Percentiles rank a stretch among this genome's conserved stretches.
Evolutionary conservation across 148 eudicot species (phyloP).

Genomic region (Pouteria glomerata): DNA sequence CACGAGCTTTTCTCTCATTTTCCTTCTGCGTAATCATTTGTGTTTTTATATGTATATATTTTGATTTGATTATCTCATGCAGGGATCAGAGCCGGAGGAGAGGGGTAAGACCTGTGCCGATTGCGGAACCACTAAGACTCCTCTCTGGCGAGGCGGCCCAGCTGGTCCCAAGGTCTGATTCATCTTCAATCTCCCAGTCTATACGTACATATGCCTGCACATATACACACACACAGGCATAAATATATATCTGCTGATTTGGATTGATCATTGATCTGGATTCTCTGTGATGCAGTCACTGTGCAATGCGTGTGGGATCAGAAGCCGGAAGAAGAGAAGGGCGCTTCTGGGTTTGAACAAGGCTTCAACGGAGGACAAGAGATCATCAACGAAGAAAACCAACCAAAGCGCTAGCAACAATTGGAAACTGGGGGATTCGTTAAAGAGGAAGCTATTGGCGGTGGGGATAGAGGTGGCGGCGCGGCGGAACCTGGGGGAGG

Average conservation of each 20-base stretch:
- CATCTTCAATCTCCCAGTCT: neutral
- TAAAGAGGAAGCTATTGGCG: conserved; percentile 48
- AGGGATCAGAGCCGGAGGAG: conserved; percentile 41
- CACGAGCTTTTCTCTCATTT: conserved; percentile 1
- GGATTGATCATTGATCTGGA: neutral
- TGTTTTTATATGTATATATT: neutral
- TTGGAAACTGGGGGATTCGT: conserved; percentile 27
- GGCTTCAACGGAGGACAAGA: conserved; percentile 42
- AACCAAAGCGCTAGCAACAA: conserved; percentile 12
- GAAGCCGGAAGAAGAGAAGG: conserved; percentile 82
- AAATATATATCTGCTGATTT: neutral
- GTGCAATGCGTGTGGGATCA: conserved; percentile 97
- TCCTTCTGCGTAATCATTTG: conserved; percentile 6
- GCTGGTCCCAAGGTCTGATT: conserved; percentile 87
- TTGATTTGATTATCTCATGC: neutral
- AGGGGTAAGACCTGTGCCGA: conserved; percentile 68
- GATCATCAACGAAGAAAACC: conserved; percentile 42
- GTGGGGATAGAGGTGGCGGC: conserved; percentile 55
- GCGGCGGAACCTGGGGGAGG: conserved; percentile 66
- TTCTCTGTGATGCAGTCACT: conserved; percentile 49
- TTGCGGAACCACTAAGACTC: conserved; percentile 94
- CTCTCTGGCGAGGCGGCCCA: conserved; percentile 94
- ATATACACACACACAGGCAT: neutral
- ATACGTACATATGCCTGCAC: neutral
- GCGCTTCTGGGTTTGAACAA: conserved; percentile 50